Evolutionary conservation across 805 yeast species (phyloP).

Genomic region (Wickerhamomyces rabaulensis): DNA sequence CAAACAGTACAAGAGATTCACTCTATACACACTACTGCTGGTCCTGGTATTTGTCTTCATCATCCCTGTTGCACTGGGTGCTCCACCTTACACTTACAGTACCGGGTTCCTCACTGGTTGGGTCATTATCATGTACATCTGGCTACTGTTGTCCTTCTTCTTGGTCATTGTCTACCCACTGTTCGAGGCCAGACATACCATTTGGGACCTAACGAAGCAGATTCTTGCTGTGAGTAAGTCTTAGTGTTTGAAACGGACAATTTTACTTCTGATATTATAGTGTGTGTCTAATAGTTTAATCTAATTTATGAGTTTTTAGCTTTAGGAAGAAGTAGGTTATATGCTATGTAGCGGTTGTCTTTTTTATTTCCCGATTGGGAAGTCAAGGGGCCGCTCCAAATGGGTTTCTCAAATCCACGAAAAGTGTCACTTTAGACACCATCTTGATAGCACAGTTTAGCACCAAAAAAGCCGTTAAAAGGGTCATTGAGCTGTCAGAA

Average conservation of each 20-base stretch:
- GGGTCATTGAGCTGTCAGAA: neutral
- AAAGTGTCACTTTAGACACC: neutral
- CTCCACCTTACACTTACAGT: constrained; percentile 29
- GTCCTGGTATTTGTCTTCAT: constrained; percentile 24
- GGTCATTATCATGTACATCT: constrained; percentile 27
- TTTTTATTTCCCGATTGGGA: constrained; percentile 5
- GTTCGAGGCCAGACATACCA: constrained; percentile 21
- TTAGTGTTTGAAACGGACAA: too few relatives aligned
- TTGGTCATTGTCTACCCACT: constrained; percentile 28
- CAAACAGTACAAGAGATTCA: constrained; percentile 27
- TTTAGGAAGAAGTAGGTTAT: too few relatives aligned
- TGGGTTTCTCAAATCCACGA: neutral
- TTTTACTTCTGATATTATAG: neutral
- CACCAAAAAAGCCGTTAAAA: neutral
- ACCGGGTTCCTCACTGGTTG: constrained; percentile 28
- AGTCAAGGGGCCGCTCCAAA: constrained; percentile 3
- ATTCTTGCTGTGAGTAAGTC: neutral
- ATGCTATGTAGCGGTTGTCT: too few relatives aligned
- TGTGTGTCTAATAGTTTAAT: neutral
- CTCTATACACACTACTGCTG: constrained; percentile 19
- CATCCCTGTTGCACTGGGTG: constrained; percentile 32
- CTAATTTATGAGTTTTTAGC: too few relatives aligned
- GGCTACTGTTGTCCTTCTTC: constrained; percentile 31
- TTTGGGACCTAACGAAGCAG: constrained; percentile 4
- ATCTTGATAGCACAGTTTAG: neutral